These are phyloP conservation scores for Phytophthora melonis DNA, from an alignment of 352 stramenopile species.

Conservation along the genomic window DNA sequence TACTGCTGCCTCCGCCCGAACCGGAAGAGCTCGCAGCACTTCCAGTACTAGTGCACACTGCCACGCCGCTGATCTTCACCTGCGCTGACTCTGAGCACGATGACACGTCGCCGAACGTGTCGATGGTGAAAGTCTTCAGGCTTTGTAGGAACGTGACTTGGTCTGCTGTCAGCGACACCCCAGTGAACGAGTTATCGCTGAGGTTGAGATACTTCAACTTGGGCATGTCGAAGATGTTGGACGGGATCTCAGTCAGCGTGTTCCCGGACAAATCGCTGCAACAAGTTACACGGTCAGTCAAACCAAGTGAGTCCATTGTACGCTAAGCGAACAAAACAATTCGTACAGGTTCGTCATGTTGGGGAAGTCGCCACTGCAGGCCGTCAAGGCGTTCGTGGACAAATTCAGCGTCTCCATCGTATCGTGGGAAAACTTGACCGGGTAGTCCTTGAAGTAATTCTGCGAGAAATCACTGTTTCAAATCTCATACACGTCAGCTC, in stretches of 20 bases:
- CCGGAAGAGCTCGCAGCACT: slow-evolving; percentile 7
- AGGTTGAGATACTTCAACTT: slow-evolving; percentile 57
- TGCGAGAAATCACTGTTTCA: slow-evolving; percentile 58
- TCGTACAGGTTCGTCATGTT: slow-evolving; percentile 62
- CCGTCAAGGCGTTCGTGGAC: slow-evolving; percentile 60
- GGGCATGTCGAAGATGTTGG: slow-evolving; percentile 56
- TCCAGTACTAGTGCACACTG: slow-evolving; percentile 47
- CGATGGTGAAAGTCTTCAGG: slow-evolving; percentile 50
- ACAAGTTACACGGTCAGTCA: neutral
- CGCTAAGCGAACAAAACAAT: slow-evolving; percentile 3
- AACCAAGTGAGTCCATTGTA: neutral
- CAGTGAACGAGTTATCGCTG: slow-evolving; percentile 55
- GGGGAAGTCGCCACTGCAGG: slow-evolving; percentile 57
- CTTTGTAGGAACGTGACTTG: slow-evolving; percentile 58
- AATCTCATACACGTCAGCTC: neutral
- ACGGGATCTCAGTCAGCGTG: slow-evolving; percentile 51
- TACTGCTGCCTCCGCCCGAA: slow-evolving; percentile 16
- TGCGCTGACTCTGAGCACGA: slow-evolving; percentile 36
- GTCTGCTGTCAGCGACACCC: slow-evolving; percentile 43
- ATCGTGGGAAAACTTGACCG: slow-evolving; percentile 56
- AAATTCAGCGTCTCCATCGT: slow-evolving; percentile 60
- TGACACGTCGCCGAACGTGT: slow-evolving; percentile 42
- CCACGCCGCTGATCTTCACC: slow-evolving; percentile 35
- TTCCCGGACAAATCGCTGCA: slow-evolving; percentile 65
- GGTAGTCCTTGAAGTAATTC: slow-evolving; percentile 69